phyloP scores from a whole-genome alignment of 176 grass and related monocot genomes.

The Bonia amplexicaulis region DNA sequence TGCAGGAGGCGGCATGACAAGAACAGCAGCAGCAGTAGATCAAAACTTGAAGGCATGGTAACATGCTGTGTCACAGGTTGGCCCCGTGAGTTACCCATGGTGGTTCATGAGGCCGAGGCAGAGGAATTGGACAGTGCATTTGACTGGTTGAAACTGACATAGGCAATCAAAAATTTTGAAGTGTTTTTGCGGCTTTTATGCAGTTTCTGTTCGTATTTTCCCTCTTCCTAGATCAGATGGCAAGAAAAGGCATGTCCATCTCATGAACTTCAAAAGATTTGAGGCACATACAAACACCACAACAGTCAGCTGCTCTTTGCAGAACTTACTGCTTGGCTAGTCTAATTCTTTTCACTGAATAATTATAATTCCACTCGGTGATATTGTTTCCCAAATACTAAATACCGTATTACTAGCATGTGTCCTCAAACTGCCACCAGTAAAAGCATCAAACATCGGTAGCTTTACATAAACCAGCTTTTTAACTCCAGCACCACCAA shows the following conservation, averaged over 20 bases:
- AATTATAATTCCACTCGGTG: background rate
- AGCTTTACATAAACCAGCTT: background rate
- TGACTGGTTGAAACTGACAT: background rate
- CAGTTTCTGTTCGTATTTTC: background rate
- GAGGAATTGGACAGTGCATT: background rate
- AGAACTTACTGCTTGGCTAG: background rate
- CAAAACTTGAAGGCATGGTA: background rate
- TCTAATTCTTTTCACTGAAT: background rate
- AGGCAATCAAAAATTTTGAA: background rate
- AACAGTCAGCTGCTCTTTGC: background rate
- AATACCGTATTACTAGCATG: background rate
- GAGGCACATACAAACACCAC: background rate
- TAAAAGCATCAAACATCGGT: background rate
- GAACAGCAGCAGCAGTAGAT: background rate
- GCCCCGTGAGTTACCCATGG: background rate
- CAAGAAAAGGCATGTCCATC: background rate
- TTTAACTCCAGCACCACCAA: background rate
- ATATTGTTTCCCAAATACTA: background rate
- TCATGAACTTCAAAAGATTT: background rate
- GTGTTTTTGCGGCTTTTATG: background rate
- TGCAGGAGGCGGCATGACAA: constrained; percentile 6
- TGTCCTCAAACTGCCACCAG: background rate
- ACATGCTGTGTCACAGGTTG: background rate
- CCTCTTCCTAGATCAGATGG: background rate
- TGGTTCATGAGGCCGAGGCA: background rate